Conservation (phyloP, 306 rosid species). For the Mimosa bimucronata region DNA sequence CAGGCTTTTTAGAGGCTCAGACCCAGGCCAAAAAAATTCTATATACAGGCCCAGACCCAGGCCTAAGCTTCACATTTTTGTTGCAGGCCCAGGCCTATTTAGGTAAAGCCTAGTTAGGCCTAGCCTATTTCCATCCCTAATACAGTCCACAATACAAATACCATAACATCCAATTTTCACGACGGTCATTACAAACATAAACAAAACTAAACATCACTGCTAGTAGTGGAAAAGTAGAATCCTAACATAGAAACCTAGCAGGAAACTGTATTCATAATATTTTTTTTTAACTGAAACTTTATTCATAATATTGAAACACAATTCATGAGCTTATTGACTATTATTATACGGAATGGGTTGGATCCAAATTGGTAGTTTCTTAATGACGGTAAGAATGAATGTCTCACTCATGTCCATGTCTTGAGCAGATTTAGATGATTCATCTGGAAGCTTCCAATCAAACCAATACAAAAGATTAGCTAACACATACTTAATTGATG, state of each 20-base stretch:
- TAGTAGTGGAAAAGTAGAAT: background rate
- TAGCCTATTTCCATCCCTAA: too few relatives aligned
- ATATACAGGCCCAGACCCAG: too few relatives aligned
- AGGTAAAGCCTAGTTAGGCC: too few relatives aligned
- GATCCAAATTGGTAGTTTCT: slow-evolving; percentile 43
- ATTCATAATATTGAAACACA: background rate
- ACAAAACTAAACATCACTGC: background rate
- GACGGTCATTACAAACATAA: background rate
- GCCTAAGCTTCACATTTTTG: too few relatives aligned
- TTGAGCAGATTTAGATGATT: background rate
- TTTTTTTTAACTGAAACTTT: too few relatives aligned
- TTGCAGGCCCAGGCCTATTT: too few relatives aligned
- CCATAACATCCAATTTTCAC: background rate
- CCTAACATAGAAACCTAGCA: background rate
- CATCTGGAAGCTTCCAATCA: slow-evolving; percentile 50
- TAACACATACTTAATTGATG: background rate
- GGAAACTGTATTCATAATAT: slow-evolving; percentile 11
- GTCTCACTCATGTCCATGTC: slow-evolving; percentile 44
- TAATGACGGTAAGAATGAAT: slow-evolving; percentile 22
- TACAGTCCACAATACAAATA: too few relatives aligned
- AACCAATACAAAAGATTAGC: slow-evolving; percentile 39
- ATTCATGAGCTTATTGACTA: background rate
- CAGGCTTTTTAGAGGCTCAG: too few relatives aligned
- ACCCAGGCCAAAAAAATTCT: too few relatives aligned
- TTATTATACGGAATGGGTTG: slow-evolving; percentile 10